These are phyloP conservation scores for Eimeria necatrix DNA, from an alignment of 169 alveolate species.

Conservation along the genomic window DNA sequence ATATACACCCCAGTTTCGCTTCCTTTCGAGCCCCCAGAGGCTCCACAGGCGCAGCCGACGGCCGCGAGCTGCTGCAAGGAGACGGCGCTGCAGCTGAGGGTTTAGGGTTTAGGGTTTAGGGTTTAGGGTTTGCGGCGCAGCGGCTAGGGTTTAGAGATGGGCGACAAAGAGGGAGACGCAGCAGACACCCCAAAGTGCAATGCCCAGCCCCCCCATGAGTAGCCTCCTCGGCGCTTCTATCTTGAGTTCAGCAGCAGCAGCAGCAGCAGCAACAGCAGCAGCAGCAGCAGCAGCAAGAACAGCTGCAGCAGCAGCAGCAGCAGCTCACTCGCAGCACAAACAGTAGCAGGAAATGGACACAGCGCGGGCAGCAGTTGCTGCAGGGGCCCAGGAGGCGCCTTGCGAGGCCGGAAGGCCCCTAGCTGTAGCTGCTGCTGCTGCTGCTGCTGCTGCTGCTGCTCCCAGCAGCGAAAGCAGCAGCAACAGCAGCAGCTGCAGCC, in stretches of 20 bases:
- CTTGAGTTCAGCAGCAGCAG: neutral
- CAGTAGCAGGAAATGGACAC: no score
- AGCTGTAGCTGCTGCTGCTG: constrained; percentile 19
- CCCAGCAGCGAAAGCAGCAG: neutral
- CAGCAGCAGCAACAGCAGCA: constrained; percentile 44
- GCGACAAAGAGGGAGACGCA: neutral
- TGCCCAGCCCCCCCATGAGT: constrained; percentile 39
- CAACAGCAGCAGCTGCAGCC: neutral
- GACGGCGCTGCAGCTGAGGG: neutral
- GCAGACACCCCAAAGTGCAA: constrained; percentile 15
- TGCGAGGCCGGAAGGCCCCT: neutral
- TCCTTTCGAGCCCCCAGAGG: neutral
- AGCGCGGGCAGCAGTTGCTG: neutral
- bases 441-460: constrained; percentile 25
- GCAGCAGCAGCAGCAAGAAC: constrained; percentile 24
- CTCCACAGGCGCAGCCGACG: constrained; percentile 3
- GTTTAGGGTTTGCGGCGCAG: constrained; percentile 33
- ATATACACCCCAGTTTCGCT: neutral
- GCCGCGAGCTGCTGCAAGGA: constrained; percentile 25
- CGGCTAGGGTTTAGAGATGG: constrained; percentile 32
- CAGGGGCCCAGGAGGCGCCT: neutral
- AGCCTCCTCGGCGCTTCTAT: neutral
- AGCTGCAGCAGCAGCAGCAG: no score
- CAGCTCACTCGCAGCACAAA: no score
- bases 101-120: constrained; percentile 15